Evolutionary conservation across 1,284 basidiomycete species (phyloP), one percentile per base, ranked within the genome.

Genomic region (Violaceomyces palustris): DNA sequence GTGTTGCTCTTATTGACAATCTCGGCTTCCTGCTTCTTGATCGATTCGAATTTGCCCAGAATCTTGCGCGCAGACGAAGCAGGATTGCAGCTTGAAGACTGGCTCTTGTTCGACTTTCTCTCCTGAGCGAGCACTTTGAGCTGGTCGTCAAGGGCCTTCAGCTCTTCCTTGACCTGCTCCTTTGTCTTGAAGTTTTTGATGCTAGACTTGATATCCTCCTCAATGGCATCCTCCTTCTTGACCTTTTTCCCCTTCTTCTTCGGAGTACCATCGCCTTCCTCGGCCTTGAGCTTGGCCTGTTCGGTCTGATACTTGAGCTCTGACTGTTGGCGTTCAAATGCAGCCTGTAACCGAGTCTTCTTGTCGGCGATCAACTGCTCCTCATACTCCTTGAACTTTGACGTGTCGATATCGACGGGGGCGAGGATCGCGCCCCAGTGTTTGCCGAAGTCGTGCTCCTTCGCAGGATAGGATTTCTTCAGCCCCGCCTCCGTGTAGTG

Each of bases 391-490:
- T 78, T 82, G 50, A 97, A 82, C 77, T 84, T 93, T 6, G 94
- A 90, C 21, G 92, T 88, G 51, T 97, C 92, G 33, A 98, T 73
- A 69, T 96, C 91, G 2, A 88, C 92, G 74, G 96, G 91, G 46
- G 86, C 83, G 8, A 86, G 83, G 32, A 68, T 60, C 50, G 63
- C 56, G 44, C 66, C 58, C 42, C 65, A 68, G 36, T 67, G 52
- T 48, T 67, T 65, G 15, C 77, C 77, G 59, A 88, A 87, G 14
- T 77, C 74, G 49, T 83, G 81, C 61, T 83, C 80, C 65, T 87
- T 84, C 23, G 61, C 45, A 23, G 56, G 55, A 51, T 48, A 72
- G 75, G 89, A 90, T 80, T 73, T 72, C 35, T 73, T 73, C 26
- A 72, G 52, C 27, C 64, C 60, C 79, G 82, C 54, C 7, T 45